These are phyloP conservation scores for Cicer bijugum DNA, from an alignment of 306 rosid species.

Conservation along the genomic window DNA sequence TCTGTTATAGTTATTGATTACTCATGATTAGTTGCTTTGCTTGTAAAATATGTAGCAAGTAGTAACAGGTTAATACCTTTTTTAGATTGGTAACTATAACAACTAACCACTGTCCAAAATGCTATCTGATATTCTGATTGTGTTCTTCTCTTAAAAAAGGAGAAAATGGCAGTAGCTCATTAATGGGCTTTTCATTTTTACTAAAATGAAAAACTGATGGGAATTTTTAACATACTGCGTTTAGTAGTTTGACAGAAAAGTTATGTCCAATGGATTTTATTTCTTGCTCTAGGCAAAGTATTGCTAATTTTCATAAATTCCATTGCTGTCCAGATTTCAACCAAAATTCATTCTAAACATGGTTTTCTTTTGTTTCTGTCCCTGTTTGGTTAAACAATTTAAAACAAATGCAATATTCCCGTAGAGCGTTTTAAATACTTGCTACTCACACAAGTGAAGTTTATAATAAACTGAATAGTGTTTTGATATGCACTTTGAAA, in stretches of 20 bases:
- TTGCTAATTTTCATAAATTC: constrained; percentile 1
- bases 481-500: background rate
- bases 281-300: constrained; percentile 5
- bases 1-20: constrained; percentile 3
- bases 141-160: constrained; percentile 1
- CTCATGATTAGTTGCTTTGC: constrained; percentile 1
- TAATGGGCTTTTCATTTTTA: constrained; percentile 3
- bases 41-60: background rate
- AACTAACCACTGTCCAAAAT: background rate
- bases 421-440: background rate
- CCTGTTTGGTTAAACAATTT: background rate
- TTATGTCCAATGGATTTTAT: background rate
- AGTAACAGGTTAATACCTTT: constrained; percentile 15
- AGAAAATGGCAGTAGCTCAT: constrained; percentile 16
- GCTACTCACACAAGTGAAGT: background rate
- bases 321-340: background rate
- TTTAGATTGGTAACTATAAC: constrained; percentile 18
- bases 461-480: background rate
- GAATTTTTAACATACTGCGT: constrained; percentile 5
- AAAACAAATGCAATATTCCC: background rate
- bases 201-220: constrained; percentile 1
- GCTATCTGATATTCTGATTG: constrained; percentile 23
- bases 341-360: background rate
- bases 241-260: background rate
- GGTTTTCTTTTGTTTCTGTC: background rate